These are phyloP conservation scores for Pinus albicaulis DNA, from an alignment of 75 land plant genomes.

Conservation along the genomic window DNA sequence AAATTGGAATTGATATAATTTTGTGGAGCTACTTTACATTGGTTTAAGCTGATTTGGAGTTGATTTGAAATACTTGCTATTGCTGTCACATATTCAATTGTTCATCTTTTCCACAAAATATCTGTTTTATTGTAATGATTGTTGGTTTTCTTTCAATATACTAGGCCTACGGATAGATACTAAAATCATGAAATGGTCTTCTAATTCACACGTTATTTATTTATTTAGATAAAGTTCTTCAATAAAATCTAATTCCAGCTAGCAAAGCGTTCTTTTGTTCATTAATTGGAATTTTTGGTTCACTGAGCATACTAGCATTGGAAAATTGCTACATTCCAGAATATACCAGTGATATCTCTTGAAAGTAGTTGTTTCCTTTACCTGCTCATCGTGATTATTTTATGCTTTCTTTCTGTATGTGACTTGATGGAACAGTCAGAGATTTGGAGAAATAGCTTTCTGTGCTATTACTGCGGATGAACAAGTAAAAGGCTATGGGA, in stretches of 20 bases:
- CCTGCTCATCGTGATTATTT: neutral
- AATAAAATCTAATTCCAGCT: too few relatives aligned
- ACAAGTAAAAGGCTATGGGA: constrained; percentile 99
- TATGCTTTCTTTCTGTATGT: neutral
- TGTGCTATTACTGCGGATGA: constrained; percentile 99
- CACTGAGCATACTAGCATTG: too few relatives aligned
- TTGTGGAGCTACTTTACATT: too few relatives aligned
- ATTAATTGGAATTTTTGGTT: too few relatives aligned
- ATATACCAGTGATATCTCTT: too few relatives aligned
- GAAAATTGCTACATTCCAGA: too few relatives aligned
- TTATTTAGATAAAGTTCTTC: too few relatives aligned
- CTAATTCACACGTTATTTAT: too few relatives aligned
- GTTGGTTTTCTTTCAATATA: neutral
- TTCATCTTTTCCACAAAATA: neutral
- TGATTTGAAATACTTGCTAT: neutral
- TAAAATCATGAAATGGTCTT: too few relatives aligned
- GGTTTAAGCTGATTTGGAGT: too few relatives aligned
- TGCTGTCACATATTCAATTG: neutral
- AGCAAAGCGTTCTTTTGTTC: too few relatives aligned
- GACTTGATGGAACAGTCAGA: constrained; percentile 60
- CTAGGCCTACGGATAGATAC: neutral
- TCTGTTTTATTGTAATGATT: neutral
- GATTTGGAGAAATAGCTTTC: constrained; percentile 98
- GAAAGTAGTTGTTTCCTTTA: neutral
- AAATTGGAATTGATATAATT: too few relatives aligned